These are phyloP conservation scores for Malassezia sympodialis DNA, from an alignment of 1,284 basidiomycete genomes.

Conservation along the genomic window DNA sequence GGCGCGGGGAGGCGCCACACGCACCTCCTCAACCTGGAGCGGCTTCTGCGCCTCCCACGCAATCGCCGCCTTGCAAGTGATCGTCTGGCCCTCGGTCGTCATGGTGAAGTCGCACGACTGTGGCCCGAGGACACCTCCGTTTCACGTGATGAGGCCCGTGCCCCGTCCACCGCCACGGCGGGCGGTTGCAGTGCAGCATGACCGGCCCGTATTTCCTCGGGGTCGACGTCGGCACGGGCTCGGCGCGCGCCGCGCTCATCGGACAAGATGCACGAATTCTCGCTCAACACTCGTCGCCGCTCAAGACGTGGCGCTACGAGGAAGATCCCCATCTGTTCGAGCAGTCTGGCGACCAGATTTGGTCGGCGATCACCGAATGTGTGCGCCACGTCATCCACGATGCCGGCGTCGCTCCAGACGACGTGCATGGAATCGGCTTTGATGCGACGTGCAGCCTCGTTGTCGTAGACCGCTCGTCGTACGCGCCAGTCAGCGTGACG, in stretches of 20 bases:
- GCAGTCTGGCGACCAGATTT: constrained; percentile 63
- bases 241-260: constrained; percentile 76
- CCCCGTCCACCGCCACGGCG: too few species aligned
- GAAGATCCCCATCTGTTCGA: constrained; percentile 86
- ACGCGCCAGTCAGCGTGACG: constrained; percentile 69
- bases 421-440: constrained; percentile 82
- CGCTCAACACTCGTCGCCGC: constrained; percentile 67
- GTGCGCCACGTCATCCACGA: constrained; percentile 61
- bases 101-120: neutral
- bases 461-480: constrained; percentile 59
- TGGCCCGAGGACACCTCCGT: neutral
- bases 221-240: constrained; percentile 75
- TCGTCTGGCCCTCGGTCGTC: constrained; percentile 30
- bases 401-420: constrained; percentile 57
- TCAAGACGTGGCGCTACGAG: constrained; percentile 71
- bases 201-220: constrained; percentile 52
- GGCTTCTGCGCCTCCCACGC: constrained; percentile 90
- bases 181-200: too few species aligned
- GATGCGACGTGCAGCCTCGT: constrained; percentile 95
- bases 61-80: constrained; percentile 61
- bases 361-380: constrained; percentile 64
- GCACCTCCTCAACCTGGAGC: constrained; percentile 78
- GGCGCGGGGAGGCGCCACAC: constrained; percentile 78
- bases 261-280: constrained; percentile 64
- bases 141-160: constrained; percentile 1